phyloP scores from a whole-genome alignment of 768 basidiomycete genomes.

The Leccinum olivaceopallidum region DNA sequence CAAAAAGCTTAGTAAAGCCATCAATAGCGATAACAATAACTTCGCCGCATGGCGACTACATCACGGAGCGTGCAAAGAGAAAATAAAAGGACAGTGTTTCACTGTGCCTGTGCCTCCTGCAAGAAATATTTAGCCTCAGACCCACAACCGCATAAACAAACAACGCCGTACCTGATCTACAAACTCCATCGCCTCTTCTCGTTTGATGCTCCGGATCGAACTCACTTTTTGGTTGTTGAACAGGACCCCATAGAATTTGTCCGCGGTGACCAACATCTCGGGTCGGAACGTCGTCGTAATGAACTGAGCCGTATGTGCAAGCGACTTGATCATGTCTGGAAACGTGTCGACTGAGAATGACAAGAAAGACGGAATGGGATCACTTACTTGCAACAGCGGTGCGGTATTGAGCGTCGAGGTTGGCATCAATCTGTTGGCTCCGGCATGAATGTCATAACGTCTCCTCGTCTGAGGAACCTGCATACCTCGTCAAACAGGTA shows the following conservation, averaged over 20 bases:
- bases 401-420: constrained; percentile 95
- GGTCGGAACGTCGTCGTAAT: constrained; percentile 98
- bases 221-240: constrained; percentile 97
- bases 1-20: constrained; percentile 1
- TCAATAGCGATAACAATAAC: constrained; percentile 22
- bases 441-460: constrained; percentile 2
- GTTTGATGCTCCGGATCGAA: constrained; percentile 81
- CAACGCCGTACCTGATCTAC: constrained; percentile 71
- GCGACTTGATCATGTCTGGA: constrained; percentile 82
- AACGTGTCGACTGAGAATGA: constrained; percentile 39
- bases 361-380: background rate
- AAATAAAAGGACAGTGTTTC: background rate
- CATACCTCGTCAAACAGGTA: constrained; percentile 95
- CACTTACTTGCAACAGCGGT: constrained; percentile 90
- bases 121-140: constrained; percentile 3
- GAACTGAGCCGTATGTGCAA: constrained; percentile 88
- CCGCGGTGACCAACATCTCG: constrained; percentile 94
- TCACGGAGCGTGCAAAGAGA: background rate
- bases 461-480: background rate
- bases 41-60: background rate
- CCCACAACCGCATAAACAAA: background rate
- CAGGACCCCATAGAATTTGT: constrained; percentile 96
- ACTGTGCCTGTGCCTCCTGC: constrained; percentile 53
- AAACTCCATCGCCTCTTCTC: constrained; percentile 92
- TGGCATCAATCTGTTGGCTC: constrained; percentile 81